Evolutionary conservation across 228 moss, liverwort and hornwort species (phyloP).

Genomic region (Sphagnum fallax): DNA sequence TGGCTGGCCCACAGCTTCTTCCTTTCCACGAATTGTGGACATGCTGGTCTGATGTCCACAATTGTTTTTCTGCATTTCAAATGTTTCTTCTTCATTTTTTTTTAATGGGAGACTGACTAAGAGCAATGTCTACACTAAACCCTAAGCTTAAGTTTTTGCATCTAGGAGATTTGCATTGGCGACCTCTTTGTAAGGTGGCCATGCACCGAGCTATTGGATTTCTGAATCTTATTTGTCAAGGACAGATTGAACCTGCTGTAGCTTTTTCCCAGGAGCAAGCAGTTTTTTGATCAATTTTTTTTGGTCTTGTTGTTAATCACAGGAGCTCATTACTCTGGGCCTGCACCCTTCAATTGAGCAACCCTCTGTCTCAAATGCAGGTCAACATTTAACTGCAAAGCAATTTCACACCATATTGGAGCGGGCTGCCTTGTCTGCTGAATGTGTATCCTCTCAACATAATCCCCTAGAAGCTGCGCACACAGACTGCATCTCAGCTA

Average conservation of each 20-base stretch:
- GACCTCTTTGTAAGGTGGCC: not conserved
- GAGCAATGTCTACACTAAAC: not conserved
- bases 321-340: slow-evolving; percentile 81
- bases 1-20: not conserved
- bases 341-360: slow-evolving; percentile 34
- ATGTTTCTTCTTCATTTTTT: not conserved
- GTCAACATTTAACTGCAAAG: slow-evolving; percentile 49
- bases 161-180: not conserved
- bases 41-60: not conserved
- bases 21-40: not conserved
- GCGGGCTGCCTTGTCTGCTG: slow-evolving; percentile 6
- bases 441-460: too few species aligned
- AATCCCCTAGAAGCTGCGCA: too few species aligned
- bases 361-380: slow-evolving; percentile 41
- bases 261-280: too few species aligned
- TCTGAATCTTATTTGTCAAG: not conserved
- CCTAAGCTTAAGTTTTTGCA: not conserved
- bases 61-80: not conserved
- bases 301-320: not conserved
- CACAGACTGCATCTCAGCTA: too few species aligned
- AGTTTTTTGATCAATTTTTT: too few species aligned
- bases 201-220: not conserved
- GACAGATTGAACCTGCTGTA: not conserved
- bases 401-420: slow-evolving; percentile 56
- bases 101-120: not conserved